Evolutionary conservation across 345 rosid species (phyloP).

Genomic region (Ricinus communis): DNA sequence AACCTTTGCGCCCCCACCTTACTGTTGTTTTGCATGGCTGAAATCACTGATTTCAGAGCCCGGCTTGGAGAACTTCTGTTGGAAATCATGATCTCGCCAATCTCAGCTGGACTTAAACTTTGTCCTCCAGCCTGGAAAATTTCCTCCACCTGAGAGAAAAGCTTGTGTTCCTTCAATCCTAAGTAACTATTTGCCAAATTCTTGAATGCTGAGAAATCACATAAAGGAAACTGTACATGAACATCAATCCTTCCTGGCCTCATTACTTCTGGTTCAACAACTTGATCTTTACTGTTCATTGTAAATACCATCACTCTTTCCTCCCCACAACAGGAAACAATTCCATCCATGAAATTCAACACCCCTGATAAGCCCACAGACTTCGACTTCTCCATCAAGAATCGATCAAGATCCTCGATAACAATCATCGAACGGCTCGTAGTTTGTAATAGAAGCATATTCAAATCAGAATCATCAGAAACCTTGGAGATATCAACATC

Average conservation of each 20-base stretch:
- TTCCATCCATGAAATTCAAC: slow-evolving; percentile 33
- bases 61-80: slow-evolving; percentile 28
- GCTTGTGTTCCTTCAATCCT: slow-evolving; percentile 31
- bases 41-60: slow-evolving; percentile 24
- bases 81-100: slow-evolving; percentile 30
- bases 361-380: slow-evolving; percentile 18
- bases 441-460: slow-evolving; percentile 24
- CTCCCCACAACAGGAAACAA: slow-evolving; percentile 23
- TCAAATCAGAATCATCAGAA: slow-evolving; percentile 18
- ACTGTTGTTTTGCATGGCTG: slow-evolving; percentile 20
- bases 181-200: slow-evolving; percentile 26
- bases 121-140: slow-evolving; percentile 17
- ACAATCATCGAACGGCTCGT: slow-evolving; percentile 25
- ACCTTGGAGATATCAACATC: slow-evolving; percentile 22
- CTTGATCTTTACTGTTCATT: slow-evolving; percentile 12
- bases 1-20: neutral
- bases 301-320: slow-evolving; percentile 29
- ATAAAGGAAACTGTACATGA: slow-evolving; percentile 19
- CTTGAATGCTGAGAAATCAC: slow-evolving; percentile 25
- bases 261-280: slow-evolving; percentile 8
- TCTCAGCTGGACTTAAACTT: slow-evolving; percentile 29
- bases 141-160: slow-evolving; percentile 24
- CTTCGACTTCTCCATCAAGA: slow-evolving; percentile 6
- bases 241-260: slow-evolving; percentile 31
- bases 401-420: slow-evolving; percentile 25